These are phyloP conservation scores for Colletotrichum karsti DNA, from an alignment of 2,329 filamentous ascomycete species.

Conservation along the genomic window DNA sequence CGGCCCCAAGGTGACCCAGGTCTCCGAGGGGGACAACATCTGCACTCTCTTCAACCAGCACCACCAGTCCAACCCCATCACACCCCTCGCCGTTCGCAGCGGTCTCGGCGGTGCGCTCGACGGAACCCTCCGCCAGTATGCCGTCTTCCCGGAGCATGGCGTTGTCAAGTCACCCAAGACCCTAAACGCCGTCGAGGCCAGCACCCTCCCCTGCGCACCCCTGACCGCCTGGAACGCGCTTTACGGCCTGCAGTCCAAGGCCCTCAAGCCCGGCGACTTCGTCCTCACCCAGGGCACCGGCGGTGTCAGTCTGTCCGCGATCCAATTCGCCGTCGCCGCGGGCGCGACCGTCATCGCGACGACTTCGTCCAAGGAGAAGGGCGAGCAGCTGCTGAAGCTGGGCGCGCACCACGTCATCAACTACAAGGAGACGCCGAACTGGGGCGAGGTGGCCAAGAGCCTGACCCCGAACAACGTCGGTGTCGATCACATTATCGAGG, in stretches of 20 bases:
- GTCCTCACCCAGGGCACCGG: conserved; percentile 78
- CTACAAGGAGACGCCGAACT: conserved; percentile 54
- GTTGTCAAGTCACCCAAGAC: conserved; percentile 70
- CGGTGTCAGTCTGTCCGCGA: conserved; percentile 71
- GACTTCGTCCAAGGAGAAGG: conserved; percentile 55
- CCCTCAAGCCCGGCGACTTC: conserved; percentile 60
- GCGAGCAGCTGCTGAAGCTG: conserved; percentile 50
- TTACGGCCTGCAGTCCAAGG: conserved; percentile 59
- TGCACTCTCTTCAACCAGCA: conserved; percentile 69
- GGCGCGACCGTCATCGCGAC: conserved; percentile 59
- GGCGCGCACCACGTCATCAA: conserved; percentile 60
- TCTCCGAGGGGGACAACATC: conserved; percentile 62
- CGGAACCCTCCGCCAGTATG: conserved; percentile 74
- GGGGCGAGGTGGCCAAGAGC: conserved; percentile 53
- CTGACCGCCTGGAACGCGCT: conserved; percentile 74
- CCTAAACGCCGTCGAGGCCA: conserved; percentile 61
- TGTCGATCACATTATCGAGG: conserved; percentile 58
- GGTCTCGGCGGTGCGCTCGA: conserved; percentile 75
- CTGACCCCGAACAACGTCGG: conserved; percentile 51
- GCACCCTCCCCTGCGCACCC: conserved; percentile 67
- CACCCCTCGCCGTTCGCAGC: conserved; percentile 45
- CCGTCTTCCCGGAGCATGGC: conserved; percentile 72
- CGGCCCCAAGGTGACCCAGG: conserved; percentile 56
- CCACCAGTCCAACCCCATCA: conserved; percentile 56
- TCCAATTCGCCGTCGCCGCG: conserved; percentile 64